Base-by-base conservation (phyloP, 495 filamentous ascomycete species). In the Neurospora sp. region DNA sequence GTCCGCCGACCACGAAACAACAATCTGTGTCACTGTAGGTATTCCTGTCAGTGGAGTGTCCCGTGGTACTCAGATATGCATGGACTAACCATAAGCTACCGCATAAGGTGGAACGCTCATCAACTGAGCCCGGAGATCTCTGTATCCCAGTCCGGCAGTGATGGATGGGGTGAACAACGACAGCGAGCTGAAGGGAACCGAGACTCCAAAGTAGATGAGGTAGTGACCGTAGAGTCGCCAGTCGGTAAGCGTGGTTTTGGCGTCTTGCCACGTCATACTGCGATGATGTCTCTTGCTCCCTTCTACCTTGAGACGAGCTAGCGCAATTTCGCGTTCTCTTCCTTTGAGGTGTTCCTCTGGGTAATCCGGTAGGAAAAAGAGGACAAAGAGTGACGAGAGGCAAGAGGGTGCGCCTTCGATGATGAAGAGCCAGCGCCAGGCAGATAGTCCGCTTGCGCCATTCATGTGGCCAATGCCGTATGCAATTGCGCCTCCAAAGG, bases 81-180 rank as follows among this genome's bases (percentile, higher is more conserved):
- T 3, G 4, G 53, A 69, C 81, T 74, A 75, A 83, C 82, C 80
- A 68, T 85, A 94, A 20, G 90, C 90, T 2, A 88, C 87, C 8
- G 89, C 91, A 80, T 90, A 93, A 4, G 91, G 92, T 12, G 91
- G 91, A 1, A 94, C 91, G 5, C 91, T 93, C 87, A 94, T 90
- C 37, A 94, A 79, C 78, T 94, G 91, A 7, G 91, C 90, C 40
- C 82, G 76, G 9, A 92, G 79, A 72, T 88, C 84, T 1, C 83
- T 80, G 76, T 88, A 94, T 0, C 89, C 89, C 2, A 94, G 81
- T 0, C 91, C 91, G 14, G 87, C 78, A 5, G 88, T 91, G 73
- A 94, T 92, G 1, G 88, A 85, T 3, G 92, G 92, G 3, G 89
- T 87, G 75, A 93, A 93, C 6, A 93, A 83, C 0, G 89, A 90